These are phyloP conservation scores for Musa troglodytarum DNA, from an alignment of 176 grass and related monocot species.

Conservation along the genomic window DNA sequence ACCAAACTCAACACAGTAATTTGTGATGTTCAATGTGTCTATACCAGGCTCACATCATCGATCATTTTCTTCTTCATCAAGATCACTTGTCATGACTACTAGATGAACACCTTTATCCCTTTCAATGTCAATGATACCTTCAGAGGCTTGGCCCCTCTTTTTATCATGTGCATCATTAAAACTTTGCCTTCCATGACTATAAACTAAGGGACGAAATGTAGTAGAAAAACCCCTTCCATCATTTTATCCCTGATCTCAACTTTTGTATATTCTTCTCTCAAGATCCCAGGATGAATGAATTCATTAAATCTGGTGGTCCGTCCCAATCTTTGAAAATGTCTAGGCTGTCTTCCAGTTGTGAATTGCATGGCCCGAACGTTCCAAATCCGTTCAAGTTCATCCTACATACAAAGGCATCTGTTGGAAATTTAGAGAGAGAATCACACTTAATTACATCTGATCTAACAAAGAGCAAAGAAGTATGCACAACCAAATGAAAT, in stretches of 20 bases:
- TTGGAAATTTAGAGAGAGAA: neutral
- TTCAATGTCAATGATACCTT: constrained; percentile 9
- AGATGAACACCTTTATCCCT: constrained; percentile 19
- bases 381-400: constrained; percentile 34
- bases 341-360: constrained; percentile 37
- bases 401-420: constrained; percentile 57
- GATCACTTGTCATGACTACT: constrained; percentile 16
- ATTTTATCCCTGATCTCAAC: constrained; percentile 15
- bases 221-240: constrained; percentile 11
- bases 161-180: constrained; percentile 19
- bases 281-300: constrained; percentile 5
- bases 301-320: constrained; percentile 22
- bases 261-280: constrained; percentile 19
- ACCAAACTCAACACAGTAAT: constrained; percentile 29
- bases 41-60: constrained; percentile 39
- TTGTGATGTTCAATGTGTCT: constrained; percentile 3
- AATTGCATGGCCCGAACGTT: constrained; percentile 37
- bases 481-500: too few species aligned
- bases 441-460: neutral
- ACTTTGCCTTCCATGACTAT: constrained; percentile 2
- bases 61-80: constrained; percentile 38
- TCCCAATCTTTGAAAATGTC: constrained; percentile 17
- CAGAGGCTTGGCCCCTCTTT: neutral
- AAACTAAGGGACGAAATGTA: too few species aligned
- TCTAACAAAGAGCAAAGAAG: neutral